Evolutionary conservation across 2,329 filamentous ascomycete genomes (phyloP).

Genomic region (Colletotrichum liaoningense): DNA sequence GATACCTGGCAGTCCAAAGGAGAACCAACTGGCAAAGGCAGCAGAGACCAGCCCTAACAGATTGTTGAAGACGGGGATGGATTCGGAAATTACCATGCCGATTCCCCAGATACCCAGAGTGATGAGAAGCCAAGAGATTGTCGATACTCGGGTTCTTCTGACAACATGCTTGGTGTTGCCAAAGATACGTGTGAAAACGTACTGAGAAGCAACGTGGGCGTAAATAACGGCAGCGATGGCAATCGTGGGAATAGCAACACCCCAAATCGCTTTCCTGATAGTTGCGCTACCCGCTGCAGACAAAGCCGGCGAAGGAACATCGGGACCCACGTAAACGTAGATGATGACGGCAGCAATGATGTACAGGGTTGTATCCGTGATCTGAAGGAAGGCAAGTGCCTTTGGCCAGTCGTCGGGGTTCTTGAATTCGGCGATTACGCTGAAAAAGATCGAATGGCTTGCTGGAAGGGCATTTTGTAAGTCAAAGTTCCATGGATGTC

Average conservation of each 20-base stretch:
- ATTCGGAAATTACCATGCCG: conserved; percentile 75
- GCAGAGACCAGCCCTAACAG: conserved; percentile 73
- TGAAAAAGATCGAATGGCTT: conserved; percentile 76
- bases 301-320: conserved; percentile 74
- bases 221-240: conserved; percentile 79
- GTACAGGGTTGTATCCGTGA: conserved; percentile 71
- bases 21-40: conserved; percentile 76
- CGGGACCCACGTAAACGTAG: conserved; percentile 72
- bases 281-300: conserved; percentile 65
- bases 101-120: conserved; percentile 66
- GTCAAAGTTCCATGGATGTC: too few species aligned
- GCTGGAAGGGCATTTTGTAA: conserved; percentile 32
- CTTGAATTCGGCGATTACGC: conserved; percentile 73
- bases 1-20: conserved; percentile 59
- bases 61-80: conserved; percentile 76
- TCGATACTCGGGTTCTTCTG: conserved; percentile 60
- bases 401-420: conserved; percentile 71
- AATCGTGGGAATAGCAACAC: conserved; percentile 76
- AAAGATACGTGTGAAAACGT: conserved; percentile 74
- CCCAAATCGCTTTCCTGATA: conserved; percentile 74
- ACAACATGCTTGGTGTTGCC: conserved; percentile 66
- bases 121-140: conserved; percentile 69
- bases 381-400: conserved; percentile 58
- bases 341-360: conserved; percentile 73
- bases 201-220: conserved; percentile 74